A percentile compares a stretch with the other conserved stretches of the same genome.
These are phyloP conservation scores for Leucosporidium scottii DNA, from an alignment of 768 basidiomycete genomes.

Conservation along the genomic window DNA sequence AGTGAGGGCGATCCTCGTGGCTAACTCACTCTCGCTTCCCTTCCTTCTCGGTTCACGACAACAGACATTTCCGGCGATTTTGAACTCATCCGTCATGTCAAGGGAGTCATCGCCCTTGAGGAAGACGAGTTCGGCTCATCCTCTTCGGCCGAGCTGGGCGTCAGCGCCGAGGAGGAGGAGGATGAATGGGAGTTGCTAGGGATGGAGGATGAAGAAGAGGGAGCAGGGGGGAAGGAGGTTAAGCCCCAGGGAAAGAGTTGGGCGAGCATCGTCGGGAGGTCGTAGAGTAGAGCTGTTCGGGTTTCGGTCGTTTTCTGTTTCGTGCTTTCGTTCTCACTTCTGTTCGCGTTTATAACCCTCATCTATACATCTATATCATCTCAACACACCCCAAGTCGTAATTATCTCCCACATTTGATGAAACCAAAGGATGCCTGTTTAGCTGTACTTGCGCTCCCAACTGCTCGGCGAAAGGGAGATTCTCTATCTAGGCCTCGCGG, in stretches of 20 bases:
- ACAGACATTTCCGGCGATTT: neutral
- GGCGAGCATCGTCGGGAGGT: neutral
- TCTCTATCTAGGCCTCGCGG: no score
- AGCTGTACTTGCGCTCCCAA: no score
- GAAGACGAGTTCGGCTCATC: neutral
- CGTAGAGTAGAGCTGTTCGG: neutral
- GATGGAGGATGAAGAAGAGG: conserved; percentile 8
- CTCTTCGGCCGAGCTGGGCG: neutral
- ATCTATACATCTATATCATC: neutral
- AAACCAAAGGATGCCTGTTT: neutral
- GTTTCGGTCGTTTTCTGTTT: neutral
- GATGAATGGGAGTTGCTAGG: conserved; percentile 20
- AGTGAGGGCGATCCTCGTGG: no score
- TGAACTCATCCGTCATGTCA: neutral
- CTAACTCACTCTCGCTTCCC: neutral
- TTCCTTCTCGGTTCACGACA: no score
- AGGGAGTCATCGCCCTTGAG: neutral
- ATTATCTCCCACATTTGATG: neutral
- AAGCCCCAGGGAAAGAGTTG: neutral
- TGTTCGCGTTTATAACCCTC: neutral
- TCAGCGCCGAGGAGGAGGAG: neutral
- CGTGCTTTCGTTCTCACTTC: neutral
- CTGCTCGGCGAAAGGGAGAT: no score
- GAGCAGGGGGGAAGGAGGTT: neutral
- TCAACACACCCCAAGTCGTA: neutral